Percentiles rank a stretch among this genome's conserved stretches.
Evolutionary conservation across 106 monocot genomes (phyloP).

Genomic region (Dendrobium officinale): DNA sequence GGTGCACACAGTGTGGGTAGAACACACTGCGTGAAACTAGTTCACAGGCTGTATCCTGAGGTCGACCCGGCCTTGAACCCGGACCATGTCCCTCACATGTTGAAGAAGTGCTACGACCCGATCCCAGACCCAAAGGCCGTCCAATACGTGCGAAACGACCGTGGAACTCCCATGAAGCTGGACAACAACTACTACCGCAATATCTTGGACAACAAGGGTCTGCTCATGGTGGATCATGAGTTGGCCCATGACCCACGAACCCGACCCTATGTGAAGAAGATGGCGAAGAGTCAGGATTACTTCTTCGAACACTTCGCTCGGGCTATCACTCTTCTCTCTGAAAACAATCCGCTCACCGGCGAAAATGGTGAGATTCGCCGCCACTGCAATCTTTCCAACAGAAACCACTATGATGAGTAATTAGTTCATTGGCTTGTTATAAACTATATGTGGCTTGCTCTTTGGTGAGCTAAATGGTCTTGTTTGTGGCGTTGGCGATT

Average conservation of each 20-base stretch:
- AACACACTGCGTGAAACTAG: constrained; percentile 80
- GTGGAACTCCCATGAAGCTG: constrained; percentile 69
- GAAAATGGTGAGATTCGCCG: constrained; percentile 58
- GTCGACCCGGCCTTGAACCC: constrained; percentile 65
- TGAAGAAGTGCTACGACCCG: constrained; percentile 72
- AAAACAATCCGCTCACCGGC: constrained; percentile 79
- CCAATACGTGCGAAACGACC: constrained; percentile 75
- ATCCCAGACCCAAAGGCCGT: constrained; percentile 82
- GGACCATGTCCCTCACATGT: constrained; percentile 63
- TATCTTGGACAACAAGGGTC: constrained; percentile 72
- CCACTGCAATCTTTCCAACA: constrained; percentile 58
- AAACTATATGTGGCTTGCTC: not conserved
- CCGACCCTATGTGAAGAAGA: constrained; percentile 54
- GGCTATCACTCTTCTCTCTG: constrained; percentile 52
- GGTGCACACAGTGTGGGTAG: constrained; percentile 75
- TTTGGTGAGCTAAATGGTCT: too few relatives aligned
- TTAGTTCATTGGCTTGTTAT: not conserved
- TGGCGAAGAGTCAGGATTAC: constrained; percentile 76
- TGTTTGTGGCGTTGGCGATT: not conserved
- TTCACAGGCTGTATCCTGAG: constrained; percentile 72
- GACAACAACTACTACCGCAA: constrained; percentile 91
- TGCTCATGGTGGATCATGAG: constrained; percentile 65
- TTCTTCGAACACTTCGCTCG: constrained; percentile 59
- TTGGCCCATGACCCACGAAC: constrained; percentile 48
- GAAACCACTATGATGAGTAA: constrained; percentile 23